phyloP scores from a whole-genome alignment of 78 protist species.

The Corallochytrium limacisporum region DNA sequence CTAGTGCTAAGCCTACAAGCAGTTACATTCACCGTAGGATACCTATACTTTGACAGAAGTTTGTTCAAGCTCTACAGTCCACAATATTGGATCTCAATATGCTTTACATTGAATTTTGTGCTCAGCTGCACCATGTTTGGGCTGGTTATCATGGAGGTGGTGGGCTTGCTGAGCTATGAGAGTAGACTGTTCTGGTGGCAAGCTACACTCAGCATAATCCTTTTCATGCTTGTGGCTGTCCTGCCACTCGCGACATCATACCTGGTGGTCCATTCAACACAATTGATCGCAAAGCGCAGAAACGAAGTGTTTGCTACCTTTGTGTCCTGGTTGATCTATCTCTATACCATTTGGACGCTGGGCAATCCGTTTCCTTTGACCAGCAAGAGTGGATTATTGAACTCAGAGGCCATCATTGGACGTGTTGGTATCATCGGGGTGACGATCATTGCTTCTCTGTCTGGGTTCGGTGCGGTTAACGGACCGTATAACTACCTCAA shows the following conservation, averaged over 20 bases:
- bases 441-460: conserved; percentile 56
- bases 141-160: conserved; percentile 63
- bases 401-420: background rate
- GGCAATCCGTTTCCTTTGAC: conserved; percentile 64
- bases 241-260: background rate
- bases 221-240: background rate
- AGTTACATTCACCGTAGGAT: too few species aligned
- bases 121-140: conserved; percentile 57
- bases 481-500: conserved; percentile 43
- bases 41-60: too few species aligned
- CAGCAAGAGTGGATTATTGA: conserved; percentile 37
- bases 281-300: background rate
- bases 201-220: background rate
- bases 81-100: conserved; percentile 36
- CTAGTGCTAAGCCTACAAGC: too few species aligned
- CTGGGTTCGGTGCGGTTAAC: conserved; percentile 70
- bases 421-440: conserved; percentile 57
- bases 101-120: conserved; percentile 38
- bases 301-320: background rate
- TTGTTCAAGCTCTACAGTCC: too few species aligned
- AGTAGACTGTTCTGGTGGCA: background rate
- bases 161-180: conserved; percentile 26
- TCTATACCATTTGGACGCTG: conserved; percentile 47
- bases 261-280: background rate
- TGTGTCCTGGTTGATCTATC: conserved; percentile 2